Base-by-base conservation (phyloP, 108 stramenopile species). In the Nannochloropsis oceanica region DNA sequence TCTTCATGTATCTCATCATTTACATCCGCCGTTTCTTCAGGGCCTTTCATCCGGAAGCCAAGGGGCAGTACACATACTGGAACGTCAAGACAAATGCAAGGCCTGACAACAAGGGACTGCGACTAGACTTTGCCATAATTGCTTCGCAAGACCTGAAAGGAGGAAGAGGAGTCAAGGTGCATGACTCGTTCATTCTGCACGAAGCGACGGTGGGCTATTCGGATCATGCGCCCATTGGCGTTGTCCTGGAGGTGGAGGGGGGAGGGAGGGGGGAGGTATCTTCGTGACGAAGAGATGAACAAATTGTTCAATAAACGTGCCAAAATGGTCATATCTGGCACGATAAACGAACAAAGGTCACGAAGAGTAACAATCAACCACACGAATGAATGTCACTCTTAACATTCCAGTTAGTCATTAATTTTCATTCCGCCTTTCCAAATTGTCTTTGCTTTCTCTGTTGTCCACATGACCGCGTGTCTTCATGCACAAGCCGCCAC, bases 61-160 rank as follows among this genome's bases (percentile, higher is more conserved):
- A 27, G 46, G 88, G 85, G 80, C 81, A 82, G 46, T 89, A 86
- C 83, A 89, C 89, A 18, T 89, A 84, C 86, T 89, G 89, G 89
- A 89, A 85, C 84, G 81, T 83, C 18, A 82, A 85, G 26, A 50
- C 80, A 24, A 42, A 42, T 43, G 88, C 25, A 25, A 22, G 80
- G 26, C 13, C 25, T 25, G 25, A 81, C 25, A 26, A 81, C 80
- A 81, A 81, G 14, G 80, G 80, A 14, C 26, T 25, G 80, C 80
- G 80, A 22, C 26, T 81, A 25, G 80, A 81, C 80, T 81, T 26
- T 13, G 25, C 26, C 80, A 26, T 81, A 7, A 27, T 27, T 25
- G 26, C 25, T 13, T 13, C 25, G 80, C 13, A 22, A 14, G 26
- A 26, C 80, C n/a, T 81, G 80, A 25, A 81, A 13, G 80, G 80